Evolutionary conservation across 176 grass and related monocot species (phyloP).

Genomic region (Cenchrus americanus): DNA sequence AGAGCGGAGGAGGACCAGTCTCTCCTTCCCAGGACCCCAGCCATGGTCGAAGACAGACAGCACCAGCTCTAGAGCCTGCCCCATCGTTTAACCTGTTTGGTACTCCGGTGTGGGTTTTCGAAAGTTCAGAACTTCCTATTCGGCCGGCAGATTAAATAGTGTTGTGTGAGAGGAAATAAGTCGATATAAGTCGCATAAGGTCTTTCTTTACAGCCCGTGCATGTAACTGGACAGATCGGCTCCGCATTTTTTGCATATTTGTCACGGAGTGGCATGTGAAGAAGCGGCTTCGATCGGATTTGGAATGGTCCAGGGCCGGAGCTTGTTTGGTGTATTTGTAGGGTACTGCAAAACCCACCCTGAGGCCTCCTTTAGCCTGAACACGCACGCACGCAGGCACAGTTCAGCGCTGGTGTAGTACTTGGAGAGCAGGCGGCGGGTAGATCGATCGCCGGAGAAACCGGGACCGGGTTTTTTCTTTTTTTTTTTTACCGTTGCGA

Average conservation of each 20-base stretch:
- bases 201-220: background rate
- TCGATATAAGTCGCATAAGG: no score
- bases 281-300: constrained; percentile 9
- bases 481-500: constrained; percentile 15
- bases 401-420: constrained; percentile 14
- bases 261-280: background rate
- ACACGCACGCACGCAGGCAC: background rate
- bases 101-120: background rate
- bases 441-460: constrained; percentile 18
- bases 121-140: background rate
- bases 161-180: no score
- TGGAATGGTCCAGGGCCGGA: constrained; percentile 2
- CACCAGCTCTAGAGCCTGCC: background rate
- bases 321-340: background rate
- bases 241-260: background rate
- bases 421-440: background rate
- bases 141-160: no score
- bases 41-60: background rate
- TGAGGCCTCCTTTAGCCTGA: background rate
- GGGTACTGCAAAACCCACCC: background rate
- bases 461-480: background rate
- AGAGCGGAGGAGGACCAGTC: background rate
- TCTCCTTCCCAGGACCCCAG: background rate
- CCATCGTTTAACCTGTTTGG: background rate
- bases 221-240: background rate